Evolutionary conservation across 2,329 filamentous ascomycete species (phyloP).

Genomic region (Phialocephala subalpina): DNA sequence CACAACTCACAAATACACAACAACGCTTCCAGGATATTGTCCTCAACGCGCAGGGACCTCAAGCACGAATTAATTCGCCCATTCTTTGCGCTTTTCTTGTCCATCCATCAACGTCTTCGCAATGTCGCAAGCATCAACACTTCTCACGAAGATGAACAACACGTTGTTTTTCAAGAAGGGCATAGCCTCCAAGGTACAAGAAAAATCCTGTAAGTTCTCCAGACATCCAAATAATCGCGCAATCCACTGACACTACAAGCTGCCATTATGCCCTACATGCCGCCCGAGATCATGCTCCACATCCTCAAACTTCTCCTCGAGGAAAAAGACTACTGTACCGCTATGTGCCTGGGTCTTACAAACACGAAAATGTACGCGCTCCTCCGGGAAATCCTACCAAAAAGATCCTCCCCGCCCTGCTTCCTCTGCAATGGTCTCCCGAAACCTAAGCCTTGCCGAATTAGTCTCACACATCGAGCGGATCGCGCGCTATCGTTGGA

Average conservation of each 20-base stretch:
- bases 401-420: background rate
- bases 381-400: background rate
- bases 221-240: background rate
- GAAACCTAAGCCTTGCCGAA: background rate
- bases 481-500: background rate
- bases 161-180: background rate
- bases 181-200: background rate
- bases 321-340: background rate
- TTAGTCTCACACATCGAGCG: background rate
- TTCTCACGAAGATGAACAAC: background rate
- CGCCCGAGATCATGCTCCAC: background rate
- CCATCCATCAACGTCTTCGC: too few relatives aligned
- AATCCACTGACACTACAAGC: background rate
- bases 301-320: background rate
- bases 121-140: too few relatives aligned
- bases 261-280: background rate
- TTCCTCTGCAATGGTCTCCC: background rate
- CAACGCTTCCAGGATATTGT: too few relatives aligned
- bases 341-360: background rate
- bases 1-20: too few relatives aligned
- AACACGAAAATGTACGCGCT: background rate
- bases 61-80: too few relatives aligned
- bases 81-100: too few relatives aligned
- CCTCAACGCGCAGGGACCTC: too few relatives aligned
- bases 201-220: background rate